Evolutionary conservation across 805 yeast genomes (phyloP).

Genomic region (Candida saitoana): DNA sequence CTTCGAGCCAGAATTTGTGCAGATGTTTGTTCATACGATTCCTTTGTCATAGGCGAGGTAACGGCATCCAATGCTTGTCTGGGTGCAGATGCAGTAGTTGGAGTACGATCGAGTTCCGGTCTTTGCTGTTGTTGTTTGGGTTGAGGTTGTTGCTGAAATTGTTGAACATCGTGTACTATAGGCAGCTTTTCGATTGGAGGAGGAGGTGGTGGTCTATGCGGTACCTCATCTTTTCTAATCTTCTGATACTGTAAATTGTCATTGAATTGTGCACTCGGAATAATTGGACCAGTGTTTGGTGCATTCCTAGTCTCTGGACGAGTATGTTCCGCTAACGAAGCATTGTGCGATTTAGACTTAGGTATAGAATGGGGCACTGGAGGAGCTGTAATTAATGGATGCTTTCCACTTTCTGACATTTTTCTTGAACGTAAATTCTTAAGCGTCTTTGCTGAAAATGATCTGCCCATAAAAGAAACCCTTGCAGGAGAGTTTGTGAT

Average conservation of each 20-base stretch:
- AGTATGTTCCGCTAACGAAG: constrained; percentile 30
- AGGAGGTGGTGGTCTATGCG: constrained; percentile 42
- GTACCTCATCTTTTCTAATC: constrained; percentile 21
- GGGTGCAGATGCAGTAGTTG: constrained; percentile 20
- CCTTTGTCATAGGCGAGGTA: constrained; percentile 6
- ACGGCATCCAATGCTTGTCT: constrained; percentile 18
- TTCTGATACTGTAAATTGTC: constrained; percentile 14
- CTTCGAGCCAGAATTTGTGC: constrained; percentile 6
- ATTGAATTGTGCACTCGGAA: constrained; percentile 26
- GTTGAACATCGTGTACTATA: background rate
- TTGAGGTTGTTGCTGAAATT: constrained; percentile 4
- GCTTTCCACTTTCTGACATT: constrained; percentile 20
- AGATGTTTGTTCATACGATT: constrained; percentile 8
- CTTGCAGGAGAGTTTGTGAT: background rate
- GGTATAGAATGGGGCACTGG: constrained; percentile 22
- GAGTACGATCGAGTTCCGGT: constrained; percentile 19
- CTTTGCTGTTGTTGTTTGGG: constrained; percentile 3
- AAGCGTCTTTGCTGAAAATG: constrained; percentile 36
- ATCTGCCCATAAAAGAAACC: constrained; percentile 25
- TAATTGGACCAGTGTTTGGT: constrained; percentile 37
- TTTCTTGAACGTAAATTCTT: constrained; percentile 25
- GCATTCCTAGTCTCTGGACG: constrained; percentile 15
- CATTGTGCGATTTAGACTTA: constrained; percentile 39
- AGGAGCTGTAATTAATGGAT: constrained; percentile 17
- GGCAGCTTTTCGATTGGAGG: constrained; percentile 22